Percentiles rank a stretch among this genome's conserved stretches.
Conservation (phyloP, 2,329 filamentous ascomycete species). For the Aspergillus fructus region DNA sequence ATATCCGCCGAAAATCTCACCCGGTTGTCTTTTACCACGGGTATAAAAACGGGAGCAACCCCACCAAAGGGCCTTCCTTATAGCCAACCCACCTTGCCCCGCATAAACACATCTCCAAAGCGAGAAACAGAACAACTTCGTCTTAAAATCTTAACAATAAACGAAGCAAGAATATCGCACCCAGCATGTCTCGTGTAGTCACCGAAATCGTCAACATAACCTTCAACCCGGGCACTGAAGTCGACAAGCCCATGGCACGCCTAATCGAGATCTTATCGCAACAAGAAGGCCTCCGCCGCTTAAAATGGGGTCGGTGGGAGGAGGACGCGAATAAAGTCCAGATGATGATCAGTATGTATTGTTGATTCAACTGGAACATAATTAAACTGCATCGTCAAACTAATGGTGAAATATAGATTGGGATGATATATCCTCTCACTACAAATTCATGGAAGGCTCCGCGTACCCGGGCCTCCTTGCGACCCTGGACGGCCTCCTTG, state of each 20-base stretch:
- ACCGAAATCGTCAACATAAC: conserved; percentile 1
- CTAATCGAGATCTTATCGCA: not conserved
- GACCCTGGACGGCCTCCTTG: not conserved
- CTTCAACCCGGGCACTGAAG: not conserved
- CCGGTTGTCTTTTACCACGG: too few species aligned
- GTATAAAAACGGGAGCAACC: too few species aligned
- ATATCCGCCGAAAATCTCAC: too few species aligned
- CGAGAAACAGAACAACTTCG: not conserved
- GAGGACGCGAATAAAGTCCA: conserved; percentile 2
- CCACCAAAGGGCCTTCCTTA: too few species aligned
- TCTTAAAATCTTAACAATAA: not conserved
- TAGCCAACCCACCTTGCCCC: too few species aligned
- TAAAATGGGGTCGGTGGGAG: conserved; percentile 8
- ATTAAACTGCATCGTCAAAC: too few species aligned
- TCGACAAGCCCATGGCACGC: not conserved
- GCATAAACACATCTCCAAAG: not conserved
- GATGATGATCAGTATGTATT: conserved; percentile 1
- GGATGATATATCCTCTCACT: not conserved
- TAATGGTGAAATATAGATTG: not conserved
- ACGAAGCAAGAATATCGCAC: not conserved
- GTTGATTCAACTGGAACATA: too few species aligned
- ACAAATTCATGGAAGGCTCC: not conserved
- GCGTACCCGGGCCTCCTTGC: not conserved
- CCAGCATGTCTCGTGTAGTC: not conserved
- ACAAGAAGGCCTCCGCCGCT: not conserved